phyloP scores from a whole-genome alignment of 2,329 filamentous ascomycete species.

The Diaporthe destruens region DNA sequence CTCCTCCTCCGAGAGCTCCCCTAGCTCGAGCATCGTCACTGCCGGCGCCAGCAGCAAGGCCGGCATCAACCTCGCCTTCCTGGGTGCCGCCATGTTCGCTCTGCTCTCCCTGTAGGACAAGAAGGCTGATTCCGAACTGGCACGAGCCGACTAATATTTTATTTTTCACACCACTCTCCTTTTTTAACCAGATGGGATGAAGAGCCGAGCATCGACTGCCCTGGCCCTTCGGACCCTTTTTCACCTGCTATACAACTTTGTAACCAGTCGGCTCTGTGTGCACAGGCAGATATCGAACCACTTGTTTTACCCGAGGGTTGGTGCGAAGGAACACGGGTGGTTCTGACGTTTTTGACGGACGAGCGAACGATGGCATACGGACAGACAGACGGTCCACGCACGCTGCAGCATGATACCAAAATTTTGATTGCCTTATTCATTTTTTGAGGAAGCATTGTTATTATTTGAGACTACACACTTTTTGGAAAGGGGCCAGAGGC shows the following conservation, averaged over 20 bases:
- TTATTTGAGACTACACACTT: slow-evolving; percentile 1
- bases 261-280: slow-evolving; percentile 28
- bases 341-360: slow-evolving; percentile 30
- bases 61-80: slow-evolving; percentile 43
- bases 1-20: slow-evolving; percentile 41
- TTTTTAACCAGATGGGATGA: neutral
- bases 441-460: slow-evolving; percentile 21
- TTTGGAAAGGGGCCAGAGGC: neutral
- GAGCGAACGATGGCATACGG: slow-evolving; percentile 31
- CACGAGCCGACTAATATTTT: slow-evolving; percentile 36
- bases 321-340: slow-evolving; percentile 25
- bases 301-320: slow-evolving; percentile 23
- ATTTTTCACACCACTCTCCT: slow-evolving; percentile 9
- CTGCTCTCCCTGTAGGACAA: slow-evolving; percentile 42
- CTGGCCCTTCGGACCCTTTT: slow-evolving; percentile 2
- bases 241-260: slow-evolving; percentile 14
- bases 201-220: slow-evolving; percentile 21
- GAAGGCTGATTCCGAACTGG: slow-evolving; percentile 2
- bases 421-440: slow-evolving; percentile 14
- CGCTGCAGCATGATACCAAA: slow-evolving; percentile 33
- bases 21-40: slow-evolving; percentile 42
- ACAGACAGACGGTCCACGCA: slow-evolving; percentile 6
- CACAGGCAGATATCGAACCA: slow-evolving; percentile 21
- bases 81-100: slow-evolving; percentile 43
- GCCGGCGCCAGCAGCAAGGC: slow-evolving; percentile 43